phyloP scores from a whole-genome alignment of 2,329 filamentous ascomycete genomes.

The Teratosphaeria nubilosa region DNA sequence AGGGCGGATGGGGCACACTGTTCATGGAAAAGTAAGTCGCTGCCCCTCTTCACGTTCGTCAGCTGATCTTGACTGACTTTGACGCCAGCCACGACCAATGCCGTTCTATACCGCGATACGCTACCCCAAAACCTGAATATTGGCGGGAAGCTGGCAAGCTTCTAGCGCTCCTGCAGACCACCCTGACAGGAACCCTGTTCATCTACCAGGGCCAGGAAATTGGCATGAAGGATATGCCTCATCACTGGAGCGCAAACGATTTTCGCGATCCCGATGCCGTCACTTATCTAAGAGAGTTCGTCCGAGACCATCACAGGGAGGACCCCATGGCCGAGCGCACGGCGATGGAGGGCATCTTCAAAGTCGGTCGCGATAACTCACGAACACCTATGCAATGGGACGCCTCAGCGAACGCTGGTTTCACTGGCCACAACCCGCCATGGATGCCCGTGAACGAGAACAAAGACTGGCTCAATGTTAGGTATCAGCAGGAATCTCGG shows the following conservation, averaged over 20 bases:
- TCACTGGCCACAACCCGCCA: constrained; percentile 45
- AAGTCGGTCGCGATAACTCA: constrained; percentile 58
- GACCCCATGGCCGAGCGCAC: constrained; percentile 31
- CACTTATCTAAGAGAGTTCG: constrained; percentile 33
- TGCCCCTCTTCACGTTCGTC: not conserved
- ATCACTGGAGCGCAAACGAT: constrained; percentile 46
- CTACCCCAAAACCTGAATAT: not conserved
- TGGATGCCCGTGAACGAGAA: constrained; percentile 65
- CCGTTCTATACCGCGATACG: not conserved
- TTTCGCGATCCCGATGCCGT: constrained; percentile 56
- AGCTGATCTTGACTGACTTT: not conserved
- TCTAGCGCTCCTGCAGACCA: constrained; percentile 46
- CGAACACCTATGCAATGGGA: constrained; percentile 66
- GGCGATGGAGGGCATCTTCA: constrained; percentile 43
- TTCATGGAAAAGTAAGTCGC: constrained; percentile 53
- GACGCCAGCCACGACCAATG: not conserved
- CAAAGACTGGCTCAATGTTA: constrained; percentile 53
- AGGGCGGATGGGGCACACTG: constrained; percentile 54
- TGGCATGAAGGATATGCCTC: constrained; percentile 55
- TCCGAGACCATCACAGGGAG: constrained; percentile 17
- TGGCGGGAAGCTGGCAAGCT: constrained; percentile 44
- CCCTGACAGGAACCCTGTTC: constrained; percentile 54
- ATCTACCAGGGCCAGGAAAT: constrained; percentile 63
- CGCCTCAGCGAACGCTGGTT: constrained; percentile 50
- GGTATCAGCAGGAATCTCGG: constrained; percentile 38